Conservation (phyloP, 176 grass and related monocot species). For the Chrysopogon serrulatus region DNA sequence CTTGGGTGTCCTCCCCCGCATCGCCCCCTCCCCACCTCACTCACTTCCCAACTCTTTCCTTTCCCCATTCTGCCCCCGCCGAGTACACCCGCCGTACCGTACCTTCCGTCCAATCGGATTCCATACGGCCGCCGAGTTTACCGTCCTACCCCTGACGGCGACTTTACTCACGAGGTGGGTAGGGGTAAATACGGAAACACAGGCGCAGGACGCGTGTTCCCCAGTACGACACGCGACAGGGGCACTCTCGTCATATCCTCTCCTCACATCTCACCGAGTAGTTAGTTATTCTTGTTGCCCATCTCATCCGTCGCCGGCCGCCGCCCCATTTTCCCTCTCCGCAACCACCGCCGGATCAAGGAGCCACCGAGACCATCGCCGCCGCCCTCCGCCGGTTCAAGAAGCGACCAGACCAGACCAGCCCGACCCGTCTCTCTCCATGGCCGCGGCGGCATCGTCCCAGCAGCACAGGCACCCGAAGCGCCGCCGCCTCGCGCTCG, state of each 20-base stretch:
- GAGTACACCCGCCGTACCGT: conserved; percentile 22
- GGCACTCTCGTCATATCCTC: not conserved
- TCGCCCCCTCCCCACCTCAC: conserved; percentile 17
- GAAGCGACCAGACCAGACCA: too few species aligned
- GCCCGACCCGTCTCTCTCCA: not conserved
- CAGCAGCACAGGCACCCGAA: not conserved
- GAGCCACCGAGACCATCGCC: not conserved
- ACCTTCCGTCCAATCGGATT: not conserved
- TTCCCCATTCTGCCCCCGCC: not conserved
- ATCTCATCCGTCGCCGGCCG: too few species aligned
- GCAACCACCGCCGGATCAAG: not conserved
- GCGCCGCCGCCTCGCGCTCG: conserved; percentile 5
- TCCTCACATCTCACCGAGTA: too few species aligned
- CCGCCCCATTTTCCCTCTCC: not conserved
- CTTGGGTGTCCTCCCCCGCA: conserved; percentile 37
- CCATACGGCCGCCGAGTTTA: not conserved
- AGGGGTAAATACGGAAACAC: not conserved
- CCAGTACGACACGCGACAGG: not conserved
- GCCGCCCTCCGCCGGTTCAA: too few species aligned
- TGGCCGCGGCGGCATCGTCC: not conserved
- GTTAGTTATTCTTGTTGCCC: not conserved
- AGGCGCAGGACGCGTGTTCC: not conserved
- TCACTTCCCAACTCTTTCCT: not conserved
- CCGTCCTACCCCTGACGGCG: not conserved
- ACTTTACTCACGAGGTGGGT: rapidly evolving